phyloP scores from a whole-genome alignment of 768 basidiomycete species.

The Gymnopilus dilepis region DNA sequence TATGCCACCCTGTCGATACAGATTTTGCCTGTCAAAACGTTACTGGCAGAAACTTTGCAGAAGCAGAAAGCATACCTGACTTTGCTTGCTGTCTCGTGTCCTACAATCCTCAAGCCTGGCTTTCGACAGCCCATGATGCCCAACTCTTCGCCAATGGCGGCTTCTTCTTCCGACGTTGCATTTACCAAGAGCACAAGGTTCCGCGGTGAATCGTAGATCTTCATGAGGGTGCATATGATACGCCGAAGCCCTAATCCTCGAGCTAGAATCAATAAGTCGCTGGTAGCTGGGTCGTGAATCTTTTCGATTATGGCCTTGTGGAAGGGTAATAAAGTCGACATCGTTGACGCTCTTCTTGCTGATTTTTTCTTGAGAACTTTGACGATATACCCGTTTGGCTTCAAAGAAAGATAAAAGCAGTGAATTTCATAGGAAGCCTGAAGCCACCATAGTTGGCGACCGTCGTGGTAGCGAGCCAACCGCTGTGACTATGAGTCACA shows the following conservation, averaged over 20 bases:
- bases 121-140: constrained; percentile 89
- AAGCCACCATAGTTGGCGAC: no score
- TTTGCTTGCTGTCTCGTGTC: constrained; percentile 77
- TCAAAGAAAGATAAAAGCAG: no score
- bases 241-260: constrained; percentile 89
- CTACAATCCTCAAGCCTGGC: constrained; percentile 83
- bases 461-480: no score
- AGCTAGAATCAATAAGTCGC: constrained; percentile 79
- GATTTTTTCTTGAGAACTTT: background rate
- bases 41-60: background rate
- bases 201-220: constrained; percentile 88
- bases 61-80: constrained; percentile 64
- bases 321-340: constrained; percentile 64
- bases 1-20: constrained; percentile 89
- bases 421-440: no score
- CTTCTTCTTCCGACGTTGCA: constrained; percentile 85
- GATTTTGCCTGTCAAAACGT: constrained; percentile 58
- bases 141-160: constrained; percentile 90
- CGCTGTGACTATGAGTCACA: no score
- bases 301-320: constrained; percentile 71
- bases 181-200: constrained; percentile 87
- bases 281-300: constrained; percentile 76
- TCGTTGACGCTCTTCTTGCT: constrained; percentile 26
- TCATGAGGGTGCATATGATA: constrained; percentile 84
- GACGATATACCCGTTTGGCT: no score